Evolutionary conservation across 768 basidiomycete genomes (phyloP), one percentile per base, ranked within the genome.

Genomic region (Pulveroboletus sp.): DNA sequence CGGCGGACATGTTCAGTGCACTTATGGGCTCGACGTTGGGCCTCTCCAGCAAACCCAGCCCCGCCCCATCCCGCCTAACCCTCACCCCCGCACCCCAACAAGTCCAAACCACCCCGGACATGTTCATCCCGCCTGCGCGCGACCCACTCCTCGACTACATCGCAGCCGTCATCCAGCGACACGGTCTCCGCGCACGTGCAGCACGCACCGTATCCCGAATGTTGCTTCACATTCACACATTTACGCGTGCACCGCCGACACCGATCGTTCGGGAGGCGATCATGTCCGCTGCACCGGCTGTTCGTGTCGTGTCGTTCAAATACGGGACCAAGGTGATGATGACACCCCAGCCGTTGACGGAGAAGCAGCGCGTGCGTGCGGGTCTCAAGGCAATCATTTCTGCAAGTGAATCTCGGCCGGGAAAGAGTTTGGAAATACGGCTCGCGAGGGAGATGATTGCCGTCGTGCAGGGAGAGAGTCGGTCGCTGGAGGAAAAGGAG

Each of bases 251-350:
- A 8, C 81, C 85, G n/a, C 87, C 93, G 0, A 72, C 92, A 29
- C 89, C 89, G 16, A 79, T 95, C 54, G 70, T 97, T 5, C 82
- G 84, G 33, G 67, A 83, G 59, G 94, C 93, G 0, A 70, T 97
- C 43, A 60, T 77, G 20, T 61, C 75, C 3, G 84, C 81, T 2
- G 76, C 89, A 4, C 94, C 94, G 1, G 80, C 83, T 1, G 81
- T 94, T 21, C 76, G 82, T 21, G 73, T 72, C 40, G 61, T 81
- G 50, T 79, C 76, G 24, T 76, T 81, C 55, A 80, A 80, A 45
- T 73, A 74, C 40, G 81, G 81, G 3, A 79, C 82, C 16, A 93
- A 93, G 69, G 75, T 70, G n/a, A 64, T 83, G 11, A 67, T 75
- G 37, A 79, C 75, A 34, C 93, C 94, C 0, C 70, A 81, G 12